These are phyloP conservation scores for Candida bentonensis DNA, from an alignment of 805 yeast genomes.

Conservation along the genomic window DNA sequence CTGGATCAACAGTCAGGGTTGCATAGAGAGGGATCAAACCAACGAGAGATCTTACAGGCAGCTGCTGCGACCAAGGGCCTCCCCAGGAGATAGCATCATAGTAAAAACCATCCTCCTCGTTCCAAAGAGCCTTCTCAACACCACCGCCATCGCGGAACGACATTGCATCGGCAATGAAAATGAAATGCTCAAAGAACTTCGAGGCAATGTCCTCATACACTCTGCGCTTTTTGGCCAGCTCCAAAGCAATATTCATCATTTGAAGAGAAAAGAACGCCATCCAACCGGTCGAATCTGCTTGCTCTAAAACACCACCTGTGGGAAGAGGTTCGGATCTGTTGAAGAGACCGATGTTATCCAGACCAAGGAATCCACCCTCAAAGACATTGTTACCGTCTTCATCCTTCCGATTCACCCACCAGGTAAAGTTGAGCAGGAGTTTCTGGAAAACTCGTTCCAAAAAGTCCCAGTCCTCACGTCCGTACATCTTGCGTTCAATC, in stretches of 20 bases:
- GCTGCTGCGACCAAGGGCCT: slow-evolving; percentile 42
- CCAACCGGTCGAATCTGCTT: slow-evolving; percentile 96
- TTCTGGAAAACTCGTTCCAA: slow-evolving; percentile 90
- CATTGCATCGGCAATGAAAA: slow-evolving; percentile 89
- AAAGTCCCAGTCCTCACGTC: slow-evolving; percentile 66
- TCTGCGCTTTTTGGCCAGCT: slow-evolving; percentile 69
- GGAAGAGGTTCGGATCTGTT: slow-evolving; percentile 89
- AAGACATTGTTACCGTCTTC: slow-evolving; percentile 74
- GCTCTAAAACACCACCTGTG: slow-evolving; percentile 80
- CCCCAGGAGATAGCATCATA: slow-evolving; percentile 87
- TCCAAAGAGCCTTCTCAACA: slow-evolving; percentile 65
- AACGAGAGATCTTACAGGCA: slow-evolving; percentile 80
- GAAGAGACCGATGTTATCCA: slow-evolving; percentile 86
- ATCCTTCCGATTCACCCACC: slow-evolving; percentile 97
- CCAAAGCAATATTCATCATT: slow-evolving; percentile 86
- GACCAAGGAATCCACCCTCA: slow-evolving; percentile 88
- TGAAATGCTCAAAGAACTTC: slow-evolving; percentile 84
- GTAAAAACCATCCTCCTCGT: slow-evolving; percentile 75
- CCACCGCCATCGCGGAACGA: slow-evolving; percentile 42
- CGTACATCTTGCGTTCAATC: slow-evolving; percentile 73
- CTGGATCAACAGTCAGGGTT: slow-evolving; percentile 76
- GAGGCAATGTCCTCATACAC: slow-evolving; percentile 90
- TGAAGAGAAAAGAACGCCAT: slow-evolving; percentile 86
- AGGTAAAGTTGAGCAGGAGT: slow-evolving; percentile 73
- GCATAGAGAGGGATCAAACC: slow-evolving; percentile 90